Percentiles rank a stretch among this genome's conserved stretches.
These are phyloP conservation scores for Zygoascus tannicola DNA, from an alignment of 805 yeast species.

Conservation along the genomic window DNA sequence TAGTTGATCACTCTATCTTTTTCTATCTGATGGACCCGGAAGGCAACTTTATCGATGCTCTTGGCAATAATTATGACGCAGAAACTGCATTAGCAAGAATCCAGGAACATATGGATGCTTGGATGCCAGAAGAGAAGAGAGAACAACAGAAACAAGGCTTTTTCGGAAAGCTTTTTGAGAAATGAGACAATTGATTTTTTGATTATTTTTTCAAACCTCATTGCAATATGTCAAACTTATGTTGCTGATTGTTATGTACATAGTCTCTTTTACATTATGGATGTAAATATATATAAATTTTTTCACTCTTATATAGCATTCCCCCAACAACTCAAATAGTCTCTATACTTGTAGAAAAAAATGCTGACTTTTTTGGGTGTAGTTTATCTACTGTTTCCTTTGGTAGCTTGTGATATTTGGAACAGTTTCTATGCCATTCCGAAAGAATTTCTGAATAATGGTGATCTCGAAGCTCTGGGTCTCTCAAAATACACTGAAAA, in stretches of 20 bases:
- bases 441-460: conserved; percentile 8
- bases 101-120: conserved; percentile 62
- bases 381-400: too few species aligned
- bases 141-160: conserved; percentile 40
- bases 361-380: too few species aligned
- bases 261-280: not conserved
- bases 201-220: too few species aligned
- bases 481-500: conserved; percentile 4
- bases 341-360: too few species aligned
- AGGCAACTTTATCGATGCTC: conserved; percentile 87
- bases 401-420: conserved; percentile 11
- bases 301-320: too few species aligned
- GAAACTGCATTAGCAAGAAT: conserved; percentile 70
- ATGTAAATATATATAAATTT: too few species aligned
- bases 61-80: conserved; percentile 85
- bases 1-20: conserved; percentile 96
- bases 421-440: conserved; percentile 9
- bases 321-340: too few species aligned
- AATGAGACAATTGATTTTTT: too few species aligned
- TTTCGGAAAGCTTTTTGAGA: conserved; percentile 6
- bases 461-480: conserved; percentile 10
- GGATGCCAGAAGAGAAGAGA: conserved; percentile 62
- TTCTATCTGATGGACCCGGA: conserved; percentile 98
- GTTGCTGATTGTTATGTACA: not conserved
- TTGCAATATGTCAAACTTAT: too few species aligned